A percentile compares a stretch with the other conserved stretches of the same genome.
These are phyloP conservation scores for Phytophthora sansomeana DNA, from an alignment of 352 stramenopile genomes.

Conservation along the genomic window DNA sequence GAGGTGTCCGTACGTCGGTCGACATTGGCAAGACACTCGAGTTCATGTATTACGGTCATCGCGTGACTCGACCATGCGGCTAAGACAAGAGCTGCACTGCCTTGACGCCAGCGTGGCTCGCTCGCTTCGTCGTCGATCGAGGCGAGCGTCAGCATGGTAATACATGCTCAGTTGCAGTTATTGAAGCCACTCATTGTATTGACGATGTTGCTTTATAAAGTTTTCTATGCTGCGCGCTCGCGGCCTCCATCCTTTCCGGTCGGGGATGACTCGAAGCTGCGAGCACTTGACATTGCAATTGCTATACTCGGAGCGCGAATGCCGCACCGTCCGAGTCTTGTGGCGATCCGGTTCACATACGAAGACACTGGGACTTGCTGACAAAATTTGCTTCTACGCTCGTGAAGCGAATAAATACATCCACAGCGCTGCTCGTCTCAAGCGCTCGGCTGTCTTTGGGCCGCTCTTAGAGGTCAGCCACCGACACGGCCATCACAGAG, in stretches of 20 bases:
- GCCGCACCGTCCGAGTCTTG: slow-evolving; percentile 10
- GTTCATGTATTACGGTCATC: slow-evolving; percentile 6
- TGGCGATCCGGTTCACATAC: slow-evolving; percentile 38
- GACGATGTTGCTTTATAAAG: slow-evolving; percentile 4
- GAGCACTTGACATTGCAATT: slow-evolving; percentile 14
- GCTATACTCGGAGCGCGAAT: slow-evolving; percentile 20
- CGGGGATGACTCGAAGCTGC: slow-evolving; percentile 12
- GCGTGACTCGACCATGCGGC: neutral
- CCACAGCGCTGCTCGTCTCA: slow-evolving; percentile 4
- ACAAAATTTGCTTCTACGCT: slow-evolving; percentile 40
- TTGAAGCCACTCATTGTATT: slow-evolving; percentile 19
- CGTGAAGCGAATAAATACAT: slow-evolving; percentile 45
- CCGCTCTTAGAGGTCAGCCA: slow-evolving; percentile 41
- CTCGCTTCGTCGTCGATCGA: slow-evolving; percentile 2
- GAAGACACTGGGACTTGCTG: slow-evolving; percentile 35
- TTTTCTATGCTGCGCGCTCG: slow-evolving; percentile 22
- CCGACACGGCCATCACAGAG: slow-evolving; percentile 45
- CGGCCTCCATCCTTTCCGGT: slow-evolving; percentile 17
- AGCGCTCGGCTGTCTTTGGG: neutral
- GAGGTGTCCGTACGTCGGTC: slow-evolving; percentile 24
- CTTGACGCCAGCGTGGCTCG: slow-evolving; percentile 16
- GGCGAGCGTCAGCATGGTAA: neutral
- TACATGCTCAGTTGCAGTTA: neutral
- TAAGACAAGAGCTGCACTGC: slow-evolving; percentile 17
- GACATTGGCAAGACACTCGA: neutral